phyloP scores from a whole-genome alignment of 2,329 filamentous ascomycete genomes.

The Alternaria metachromatica region DNA sequence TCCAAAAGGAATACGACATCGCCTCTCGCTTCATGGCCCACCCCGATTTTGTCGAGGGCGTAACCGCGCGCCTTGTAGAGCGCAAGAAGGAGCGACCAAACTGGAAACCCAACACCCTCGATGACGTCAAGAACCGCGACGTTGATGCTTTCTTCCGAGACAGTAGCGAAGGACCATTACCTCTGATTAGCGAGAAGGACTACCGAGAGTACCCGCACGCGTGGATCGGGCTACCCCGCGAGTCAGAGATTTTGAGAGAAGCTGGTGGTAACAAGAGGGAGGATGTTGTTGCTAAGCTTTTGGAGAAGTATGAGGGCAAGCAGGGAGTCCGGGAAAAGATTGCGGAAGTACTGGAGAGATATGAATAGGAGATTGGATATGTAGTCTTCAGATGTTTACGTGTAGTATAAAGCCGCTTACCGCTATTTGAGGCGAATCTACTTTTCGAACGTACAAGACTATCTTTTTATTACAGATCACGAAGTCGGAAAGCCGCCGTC shows the following conservation, averaged over 20 bases:
- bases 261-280: constrained; percentile 41
- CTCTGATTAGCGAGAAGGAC: constrained; percentile 66
- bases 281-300: constrained; percentile 49
- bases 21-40: constrained; percentile 88
- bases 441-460: not conserved
- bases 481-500: not conserved
- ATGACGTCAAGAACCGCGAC: constrained; percentile 65
- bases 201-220: constrained; percentile 77
- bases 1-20: constrained; percentile 84
- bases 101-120: constrained; percentile 78
- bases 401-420: not conserved
- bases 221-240: constrained; percentile 74
- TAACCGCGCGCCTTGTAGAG: constrained; percentile 78
- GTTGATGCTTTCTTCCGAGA: constrained; percentile 72
- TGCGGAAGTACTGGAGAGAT: constrained; percentile 63
- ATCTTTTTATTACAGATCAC: not conserved
- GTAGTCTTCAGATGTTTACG: fast-evolving
- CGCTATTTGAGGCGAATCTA: fast-evolving
- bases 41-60: constrained; percentile 89
- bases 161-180: constrained; percentile 51
- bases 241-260: constrained; percentile 64
- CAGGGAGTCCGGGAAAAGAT: constrained; percentile 65
- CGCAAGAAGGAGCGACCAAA: constrained; percentile 70
- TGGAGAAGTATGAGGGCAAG: constrained; percentile 53
- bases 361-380: not conserved